These are phyloP conservation scores for Ganoderma lucidum DNA, from an alignment of 1,284 basidiomycete species.

Conservation along the genomic window DNA sequence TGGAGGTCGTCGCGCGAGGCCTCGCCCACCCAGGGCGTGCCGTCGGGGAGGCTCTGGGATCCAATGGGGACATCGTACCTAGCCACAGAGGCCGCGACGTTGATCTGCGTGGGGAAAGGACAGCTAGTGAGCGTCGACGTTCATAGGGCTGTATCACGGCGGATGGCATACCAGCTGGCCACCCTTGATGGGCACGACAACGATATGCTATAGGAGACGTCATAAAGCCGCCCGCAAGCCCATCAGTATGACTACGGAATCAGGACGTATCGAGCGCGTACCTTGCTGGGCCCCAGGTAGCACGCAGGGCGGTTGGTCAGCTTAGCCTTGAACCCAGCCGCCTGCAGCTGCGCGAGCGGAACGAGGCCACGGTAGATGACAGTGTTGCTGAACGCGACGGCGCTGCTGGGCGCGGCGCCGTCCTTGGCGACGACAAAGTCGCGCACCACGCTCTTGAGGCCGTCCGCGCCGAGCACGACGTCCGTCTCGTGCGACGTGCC, in stretches of 20 bases:
- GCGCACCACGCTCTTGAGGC: constrained; percentile 56
- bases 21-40: constrained; percentile 55
- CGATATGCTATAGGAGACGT: constrained; percentile 55
- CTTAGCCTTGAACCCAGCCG: constrained; percentile 51
- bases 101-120: constrained; percentile 47
- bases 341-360: background rate
- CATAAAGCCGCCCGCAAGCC: background rate
- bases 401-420: constrained; percentile 20
- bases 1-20: constrained; percentile 54
- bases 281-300: constrained; percentile 52
- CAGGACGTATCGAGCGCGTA: constrained; percentile 9
- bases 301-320: constrained; percentile 45
- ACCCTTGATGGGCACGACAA: constrained; percentile 61
- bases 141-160: background rate
- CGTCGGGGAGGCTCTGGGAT: constrained; percentile 45
- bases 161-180: constrained; percentile 46
- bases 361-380: constrained; percentile 44
- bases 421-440: constrained; percentile 44
- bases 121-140: background rate
- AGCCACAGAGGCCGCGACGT: constrained; percentile 60
- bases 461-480: constrained; percentile 58
- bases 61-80: constrained; percentile 48
- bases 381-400: constrained; percentile 53
- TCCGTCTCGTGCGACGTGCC: constrained; percentile 56
- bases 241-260: background rate